A percentile compares a stretch with the other conserved stretches of the same genome.
These are phyloP conservation scores for Kregervanrija fluxuum DNA, from an alignment of 805 yeast genomes.

Conservation along the genomic window DNA sequence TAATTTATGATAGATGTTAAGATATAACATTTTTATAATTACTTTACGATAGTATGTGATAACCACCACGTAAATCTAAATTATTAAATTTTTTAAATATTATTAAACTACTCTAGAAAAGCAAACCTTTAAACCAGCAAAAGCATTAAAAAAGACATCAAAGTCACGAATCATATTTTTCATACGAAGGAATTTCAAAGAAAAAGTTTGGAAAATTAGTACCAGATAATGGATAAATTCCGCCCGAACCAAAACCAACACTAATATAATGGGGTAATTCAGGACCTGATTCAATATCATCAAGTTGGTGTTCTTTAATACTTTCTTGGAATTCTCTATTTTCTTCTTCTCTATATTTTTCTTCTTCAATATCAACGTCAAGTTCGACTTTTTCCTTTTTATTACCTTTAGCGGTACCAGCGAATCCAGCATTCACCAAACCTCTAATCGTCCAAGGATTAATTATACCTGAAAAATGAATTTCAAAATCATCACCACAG, in stretches of 20 bases:
- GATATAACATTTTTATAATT: no score
- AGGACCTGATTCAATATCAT: not conserved
- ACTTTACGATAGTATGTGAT: no score
- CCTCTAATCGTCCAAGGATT: conserved; percentile 85
- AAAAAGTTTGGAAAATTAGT: conserved; percentile 75
- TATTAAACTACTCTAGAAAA: no score
- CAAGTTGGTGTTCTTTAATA: conserved; percentile 1
- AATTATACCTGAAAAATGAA: conserved; percentile 79
- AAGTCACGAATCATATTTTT: conserved; percentile 8
- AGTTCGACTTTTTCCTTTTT: not conserved
- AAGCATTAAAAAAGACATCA: not conserved
- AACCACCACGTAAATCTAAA: no score
- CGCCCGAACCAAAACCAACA: conserved; percentile 15
- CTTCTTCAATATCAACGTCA: not conserved
- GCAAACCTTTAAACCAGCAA: no score
- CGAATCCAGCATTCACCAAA: conserved; percentile 71
- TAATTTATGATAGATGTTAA: no score
- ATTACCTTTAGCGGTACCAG: conserved; percentile 26
- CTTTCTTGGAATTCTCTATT: conserved; percentile 7
- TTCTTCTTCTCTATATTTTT: conserved; percentile 5
- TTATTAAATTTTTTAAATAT: no score
- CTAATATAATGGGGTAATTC: conserved; percentile 2
- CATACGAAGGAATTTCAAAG: conserved; percentile 59
- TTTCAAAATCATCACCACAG: conserved; percentile 79
- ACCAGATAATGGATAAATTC: conserved; percentile 41